These are phyloP conservation scores for Geoglossum cookeanum DNA, from an alignment of 2,329 filamentous ascomycete genomes.

Conservation along the genomic window DNA sequence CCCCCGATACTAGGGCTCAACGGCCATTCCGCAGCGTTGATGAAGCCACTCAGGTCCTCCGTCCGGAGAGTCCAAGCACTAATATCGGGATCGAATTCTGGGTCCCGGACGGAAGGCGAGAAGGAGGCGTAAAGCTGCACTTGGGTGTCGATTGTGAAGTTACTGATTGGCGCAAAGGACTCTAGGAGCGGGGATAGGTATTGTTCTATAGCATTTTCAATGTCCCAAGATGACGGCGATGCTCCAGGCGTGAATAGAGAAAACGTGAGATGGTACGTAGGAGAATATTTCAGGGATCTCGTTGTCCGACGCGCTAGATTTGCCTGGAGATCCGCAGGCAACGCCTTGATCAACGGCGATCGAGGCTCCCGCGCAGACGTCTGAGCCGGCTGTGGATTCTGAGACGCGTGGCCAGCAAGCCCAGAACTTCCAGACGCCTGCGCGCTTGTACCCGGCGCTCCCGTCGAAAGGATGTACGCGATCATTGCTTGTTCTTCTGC, in stretches of 20 bases:
- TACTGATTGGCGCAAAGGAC: slow-evolving; percentile 65
- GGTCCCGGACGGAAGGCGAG: slow-evolving; percentile 39
- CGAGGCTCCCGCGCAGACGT: slow-evolving; percentile 15
- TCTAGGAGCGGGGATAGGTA: slow-evolving; percentile 70
- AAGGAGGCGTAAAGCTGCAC: slow-evolving; percentile 76
- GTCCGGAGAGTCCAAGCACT: slow-evolving; percentile 53
- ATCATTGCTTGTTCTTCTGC: slow-evolving; percentile 78
- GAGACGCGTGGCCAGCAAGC: slow-evolving; percentile 20
- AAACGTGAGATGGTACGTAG: slow-evolving; percentile 89
- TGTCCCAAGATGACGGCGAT: slow-evolving; percentile 73
- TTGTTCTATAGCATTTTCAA: slow-evolving; percentile 59
- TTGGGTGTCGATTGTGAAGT: slow-evolving; percentile 91
- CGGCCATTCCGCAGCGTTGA: slow-evolving; percentile 97
- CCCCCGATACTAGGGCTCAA: slow-evolving; percentile 82
- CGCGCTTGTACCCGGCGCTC: slow-evolving; percentile 16
- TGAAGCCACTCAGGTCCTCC: slow-evolving; percentile 80
- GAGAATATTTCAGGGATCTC: slow-evolving; percentile 73
- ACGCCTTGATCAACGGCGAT: slow-evolving; percentile 13
- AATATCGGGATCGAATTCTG: slow-evolving; percentile 31
- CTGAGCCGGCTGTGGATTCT: slow-evolving; percentile 14
- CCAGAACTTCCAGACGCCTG: slow-evolving; percentile 19
- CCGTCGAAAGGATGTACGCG: slow-evolving; percentile 48
- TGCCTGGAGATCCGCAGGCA: slow-evolving; percentile 25
- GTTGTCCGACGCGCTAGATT: slow-evolving; percentile 52
- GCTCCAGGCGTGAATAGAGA: slow-evolving; percentile 75